These are phyloP conservation scores for Rhododendron vialii DNA, from an alignment of 148 eudicot species.

Conservation along the genomic window DNA sequence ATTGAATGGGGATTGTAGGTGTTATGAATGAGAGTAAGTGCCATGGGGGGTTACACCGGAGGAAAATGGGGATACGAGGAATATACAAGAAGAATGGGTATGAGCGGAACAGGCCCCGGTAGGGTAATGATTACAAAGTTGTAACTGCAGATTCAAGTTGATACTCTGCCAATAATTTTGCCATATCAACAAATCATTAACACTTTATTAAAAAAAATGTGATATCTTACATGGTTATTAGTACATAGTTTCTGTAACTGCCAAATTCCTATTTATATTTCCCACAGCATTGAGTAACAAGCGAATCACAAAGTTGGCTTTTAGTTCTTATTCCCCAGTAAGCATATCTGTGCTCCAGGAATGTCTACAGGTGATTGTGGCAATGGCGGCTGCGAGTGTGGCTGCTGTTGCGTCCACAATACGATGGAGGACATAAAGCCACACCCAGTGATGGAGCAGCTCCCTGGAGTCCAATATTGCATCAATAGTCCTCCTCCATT, in stretches of 20 bases:
- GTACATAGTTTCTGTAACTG: neutral
- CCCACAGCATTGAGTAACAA: neutral
- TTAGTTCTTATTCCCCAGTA: neutral
- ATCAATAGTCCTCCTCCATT: constrained; percentile 71
- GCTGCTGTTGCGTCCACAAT: neutral
- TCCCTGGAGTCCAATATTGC: constrained; percentile 58
- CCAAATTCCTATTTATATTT: neutral
- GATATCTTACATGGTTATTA: neutral
- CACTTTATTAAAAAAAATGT: neutral
- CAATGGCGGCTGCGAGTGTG: neutral
- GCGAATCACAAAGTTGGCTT: neutral
- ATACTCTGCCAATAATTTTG: neutral
- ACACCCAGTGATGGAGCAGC: constrained; percentile 72
- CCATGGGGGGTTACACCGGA: neutral
- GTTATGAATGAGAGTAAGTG: neutral
- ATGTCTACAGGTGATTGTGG: neutral
- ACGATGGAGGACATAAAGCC: constrained; percentile 48
- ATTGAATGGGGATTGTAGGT: neutral
- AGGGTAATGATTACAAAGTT: neutral
- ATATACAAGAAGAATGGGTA: neutral
- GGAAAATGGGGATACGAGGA: neutral
- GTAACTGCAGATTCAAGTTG: neutral
- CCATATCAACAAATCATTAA: neutral
- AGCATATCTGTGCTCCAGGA: neutral
- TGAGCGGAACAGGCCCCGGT: too few relatives aligned